Evolutionary conservation across 345 rosid genomes (phyloP).

Genomic region (Populus nigra): DNA sequence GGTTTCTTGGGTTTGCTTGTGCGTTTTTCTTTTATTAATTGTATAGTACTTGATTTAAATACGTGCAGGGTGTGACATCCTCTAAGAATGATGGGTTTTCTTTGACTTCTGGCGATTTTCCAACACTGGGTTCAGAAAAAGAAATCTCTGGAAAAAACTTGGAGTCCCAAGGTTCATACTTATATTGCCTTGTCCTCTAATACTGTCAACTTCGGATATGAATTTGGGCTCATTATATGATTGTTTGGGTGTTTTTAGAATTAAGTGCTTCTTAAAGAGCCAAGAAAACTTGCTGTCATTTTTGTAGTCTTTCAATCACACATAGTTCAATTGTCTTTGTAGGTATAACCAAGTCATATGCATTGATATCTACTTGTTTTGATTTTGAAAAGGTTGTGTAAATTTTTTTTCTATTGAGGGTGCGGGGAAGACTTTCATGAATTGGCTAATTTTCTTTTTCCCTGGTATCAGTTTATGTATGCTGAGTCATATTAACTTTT

Average conservation of each 20-base stretch:
- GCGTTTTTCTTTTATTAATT: background rate
- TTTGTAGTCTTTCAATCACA: background rate
- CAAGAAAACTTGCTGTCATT: conserved; percentile 1
- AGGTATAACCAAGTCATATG: background rate
- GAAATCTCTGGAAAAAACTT: conserved; percentile 51
- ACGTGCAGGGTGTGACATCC: conserved; percentile 64
- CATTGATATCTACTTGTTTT: background rate
- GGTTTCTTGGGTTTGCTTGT: background rate
- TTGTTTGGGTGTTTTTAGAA: background rate
- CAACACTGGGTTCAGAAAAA: conserved; percentile 87
- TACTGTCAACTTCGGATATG: conserved; percentile 14
- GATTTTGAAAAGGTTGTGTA: background rate
- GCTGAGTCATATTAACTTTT: too few species aligned
- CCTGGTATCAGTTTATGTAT: background rate
- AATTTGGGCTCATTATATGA: conserved; percentile 9
- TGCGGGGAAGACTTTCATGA: background rate
- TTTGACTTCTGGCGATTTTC: conserved; percentile 88
- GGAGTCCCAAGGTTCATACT: conserved; percentile 59
- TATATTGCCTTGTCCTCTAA: conserved; percentile 5
- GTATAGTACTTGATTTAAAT: conserved; percentile 8
- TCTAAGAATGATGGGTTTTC: conserved; percentile 77
- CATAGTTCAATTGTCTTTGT: background rate
- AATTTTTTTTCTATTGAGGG: background rate
- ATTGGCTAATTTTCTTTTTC: background rate
- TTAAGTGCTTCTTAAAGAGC: background rate